phyloP scores from a whole-genome alignment of 2,329 filamentous ascomycete species.

The Elsinoe perseae region DNA sequence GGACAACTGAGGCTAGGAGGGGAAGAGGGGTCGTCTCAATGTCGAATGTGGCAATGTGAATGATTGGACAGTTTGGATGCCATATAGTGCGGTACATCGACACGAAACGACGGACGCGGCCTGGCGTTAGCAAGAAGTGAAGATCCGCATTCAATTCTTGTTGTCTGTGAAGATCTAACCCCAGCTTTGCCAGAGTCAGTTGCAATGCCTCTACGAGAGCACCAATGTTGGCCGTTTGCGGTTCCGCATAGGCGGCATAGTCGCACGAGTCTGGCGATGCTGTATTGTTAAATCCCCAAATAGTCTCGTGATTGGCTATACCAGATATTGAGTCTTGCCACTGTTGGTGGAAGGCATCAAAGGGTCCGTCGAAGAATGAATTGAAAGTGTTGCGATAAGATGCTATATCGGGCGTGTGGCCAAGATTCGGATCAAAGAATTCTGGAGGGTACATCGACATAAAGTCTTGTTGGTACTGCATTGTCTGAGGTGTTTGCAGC shows the following conservation, averaged over 20 bases:
- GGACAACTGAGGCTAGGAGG: conserved; percentile 9
- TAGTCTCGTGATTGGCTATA: conserved; percentile 2
- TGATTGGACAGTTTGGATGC: conserved; percentile 15
- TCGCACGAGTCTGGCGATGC: conserved; percentile 12
- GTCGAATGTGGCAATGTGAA: conserved; percentile 15
- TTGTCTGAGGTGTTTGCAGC: background rate
- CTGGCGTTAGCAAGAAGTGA: conserved; percentile 11
- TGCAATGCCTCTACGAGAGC: conserved; percentile 9
- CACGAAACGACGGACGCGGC: conserved; percentile 9
- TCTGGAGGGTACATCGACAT: conserved; percentile 6
- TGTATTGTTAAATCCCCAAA: conserved; percentile 11
- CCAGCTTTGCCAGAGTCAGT: conserved; percentile 11
- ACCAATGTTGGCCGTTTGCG: conserved; percentile 11
- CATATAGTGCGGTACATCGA: conserved; percentile 12
- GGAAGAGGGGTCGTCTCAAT: conserved; percentile 12
- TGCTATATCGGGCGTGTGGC: background rate
- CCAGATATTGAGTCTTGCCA: conserved; percentile 14
- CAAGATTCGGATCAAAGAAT: background rate
- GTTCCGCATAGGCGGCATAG: conserved; percentile 13
- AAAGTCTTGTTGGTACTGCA: background rate
- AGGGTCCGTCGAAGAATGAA: conserved; percentile 12
- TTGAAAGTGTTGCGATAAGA: conserved; percentile 3
- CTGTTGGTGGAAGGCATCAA: conserved; percentile 13
- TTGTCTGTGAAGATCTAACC: conserved; percentile 4
- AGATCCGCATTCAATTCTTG: conserved; percentile 14